Evolutionary conservation across 805 yeast genomes (phyloP).

Genomic region (Lipomyces mesembrius): DNA sequence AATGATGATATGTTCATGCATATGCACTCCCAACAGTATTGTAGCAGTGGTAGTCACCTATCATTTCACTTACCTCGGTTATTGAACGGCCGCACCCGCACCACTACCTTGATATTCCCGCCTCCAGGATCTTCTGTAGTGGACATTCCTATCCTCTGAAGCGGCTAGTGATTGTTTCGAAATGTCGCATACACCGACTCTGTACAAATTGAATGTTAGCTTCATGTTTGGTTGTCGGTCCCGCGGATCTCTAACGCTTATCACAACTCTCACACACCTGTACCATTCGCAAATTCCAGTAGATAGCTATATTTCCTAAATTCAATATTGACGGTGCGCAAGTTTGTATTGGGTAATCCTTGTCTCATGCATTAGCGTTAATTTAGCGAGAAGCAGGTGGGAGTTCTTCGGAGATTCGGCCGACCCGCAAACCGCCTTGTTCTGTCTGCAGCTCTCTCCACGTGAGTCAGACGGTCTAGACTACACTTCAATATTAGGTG

Average conservation of each 20-base stretch:
- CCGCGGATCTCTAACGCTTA: not conserved
- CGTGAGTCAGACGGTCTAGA: too few relatives aligned
- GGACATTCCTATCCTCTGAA: conserved; percentile 16
- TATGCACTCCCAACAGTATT: not conserved
- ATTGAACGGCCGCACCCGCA: conserved; percentile 48
- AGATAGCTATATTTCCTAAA: not conserved
- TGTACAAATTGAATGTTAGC: not conserved
- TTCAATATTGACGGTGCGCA: not conserved
- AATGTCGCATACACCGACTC: not conserved
- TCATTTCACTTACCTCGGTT: conserved; percentile 38
- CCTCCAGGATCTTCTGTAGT: conserved; percentile 26
- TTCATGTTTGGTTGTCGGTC: not conserved
- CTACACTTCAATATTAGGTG: too few relatives aligned
- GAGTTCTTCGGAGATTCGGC: too few relatives aligned
- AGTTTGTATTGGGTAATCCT: not conserved
- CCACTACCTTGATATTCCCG: conserved; percentile 49
- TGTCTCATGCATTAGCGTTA: not conserved
- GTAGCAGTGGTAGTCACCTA: not conserved
- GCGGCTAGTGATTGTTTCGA: not conserved
- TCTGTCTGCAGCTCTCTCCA: too few relatives aligned
- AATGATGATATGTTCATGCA: not conserved
- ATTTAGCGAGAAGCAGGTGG: not conserved
- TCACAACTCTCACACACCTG: not conserved
- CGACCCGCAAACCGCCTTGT: too few relatives aligned
- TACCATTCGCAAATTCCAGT: not conserved